A percentile compares a stretch with the other conserved stretches of the same genome.
phyloP scores from a whole-genome alignment of 179 eudicot genomes.

The Amaranthus tricolor region DNA sequence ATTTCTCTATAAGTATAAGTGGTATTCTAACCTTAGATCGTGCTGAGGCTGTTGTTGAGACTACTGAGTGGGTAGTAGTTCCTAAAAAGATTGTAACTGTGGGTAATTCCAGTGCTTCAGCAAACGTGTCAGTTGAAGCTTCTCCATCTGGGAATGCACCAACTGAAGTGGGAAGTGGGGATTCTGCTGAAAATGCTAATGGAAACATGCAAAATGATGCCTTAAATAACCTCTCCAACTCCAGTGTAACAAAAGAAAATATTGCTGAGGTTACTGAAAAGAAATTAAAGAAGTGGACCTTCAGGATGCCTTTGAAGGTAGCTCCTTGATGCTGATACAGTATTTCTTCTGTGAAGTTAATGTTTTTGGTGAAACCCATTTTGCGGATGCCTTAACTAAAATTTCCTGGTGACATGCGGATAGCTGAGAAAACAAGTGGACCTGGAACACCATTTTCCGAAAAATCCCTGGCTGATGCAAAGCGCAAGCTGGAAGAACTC shows the following conservation, averaged over 20 bases:
- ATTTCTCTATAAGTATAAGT: constrained; percentile 87
- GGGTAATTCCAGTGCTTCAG: constrained; percentile 61
- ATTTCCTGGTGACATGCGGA: constrained; percentile 38
- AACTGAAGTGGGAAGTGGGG: constrained; percentile 42
- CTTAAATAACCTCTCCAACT: constrained; percentile 30
- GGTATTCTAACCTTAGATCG: constrained; percentile 79
- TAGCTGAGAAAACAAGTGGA: constrained; percentile 72
- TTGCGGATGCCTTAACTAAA: background rate
- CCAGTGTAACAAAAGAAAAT: constrained; percentile 44
- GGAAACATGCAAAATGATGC: constrained; percentile 42
- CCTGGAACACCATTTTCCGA: constrained; percentile 61
- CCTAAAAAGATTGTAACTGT: constrained; percentile 74
- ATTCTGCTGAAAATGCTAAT: constrained; percentile 48
- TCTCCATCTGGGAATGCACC: constrained; percentile 51
- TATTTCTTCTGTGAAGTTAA: background rate
- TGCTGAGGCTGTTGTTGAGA: constrained; percentile 90
- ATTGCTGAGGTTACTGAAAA: constrained; percentile 55
- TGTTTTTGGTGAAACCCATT: constrained; percentile 2
- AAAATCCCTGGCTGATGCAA: constrained; percentile 63
- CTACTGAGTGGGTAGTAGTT: constrained; percentile 95
- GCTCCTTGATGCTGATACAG: background rate
- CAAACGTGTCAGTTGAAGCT: constrained; percentile 42
- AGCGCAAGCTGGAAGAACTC: constrained; percentile 63
- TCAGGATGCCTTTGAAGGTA: constrained; percentile 90
- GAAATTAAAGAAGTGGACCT: constrained; percentile 87